These are phyloP conservation scores for Allium fistulosum DNA, from an alignment of 106 monocot genomes.

Conservation along the genomic window DNA sequence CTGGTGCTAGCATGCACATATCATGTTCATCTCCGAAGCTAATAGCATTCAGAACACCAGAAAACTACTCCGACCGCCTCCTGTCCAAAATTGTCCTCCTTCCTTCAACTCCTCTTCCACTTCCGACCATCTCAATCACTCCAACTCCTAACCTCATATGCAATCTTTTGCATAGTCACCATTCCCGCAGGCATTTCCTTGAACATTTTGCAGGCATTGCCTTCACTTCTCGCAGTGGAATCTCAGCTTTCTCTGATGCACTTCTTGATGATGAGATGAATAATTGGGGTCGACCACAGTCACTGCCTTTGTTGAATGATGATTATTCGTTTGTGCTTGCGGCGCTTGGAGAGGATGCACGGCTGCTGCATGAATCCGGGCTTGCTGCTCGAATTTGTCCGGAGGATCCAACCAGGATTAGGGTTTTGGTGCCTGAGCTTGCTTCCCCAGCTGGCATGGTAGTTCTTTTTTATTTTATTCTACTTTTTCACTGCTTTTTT, in stretches of 20 bases:
- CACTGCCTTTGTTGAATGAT: neutral
- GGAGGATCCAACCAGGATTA: slow-evolving; percentile 3
- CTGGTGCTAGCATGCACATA: too few relatives aligned
- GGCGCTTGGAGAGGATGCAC: slow-evolving; percentile 48
- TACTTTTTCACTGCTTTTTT: too few relatives aligned
- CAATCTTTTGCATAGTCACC: too few relatives aligned
- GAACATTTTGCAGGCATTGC: slow-evolving; percentile 31
- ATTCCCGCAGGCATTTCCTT: slow-evolving; percentile 7
- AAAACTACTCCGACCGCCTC: slow-evolving; percentile 19
- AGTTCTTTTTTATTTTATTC: neutral
- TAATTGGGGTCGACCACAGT: slow-evolving; percentile 1
- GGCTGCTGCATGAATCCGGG: slow-evolving; percentile 18
- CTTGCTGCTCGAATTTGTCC: slow-evolving; percentile 13
- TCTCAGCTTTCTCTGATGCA: slow-evolving; percentile 23
- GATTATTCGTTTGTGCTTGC: slow-evolving; percentile 20
- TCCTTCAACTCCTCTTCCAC: slow-evolving; percentile 15
- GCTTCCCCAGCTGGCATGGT: slow-evolving; percentile 44
- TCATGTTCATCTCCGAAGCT: neutral
- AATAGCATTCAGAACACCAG: slow-evolving; percentile 49
- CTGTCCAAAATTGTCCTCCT: slow-evolving; percentile 15
- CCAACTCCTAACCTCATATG: too few relatives aligned
- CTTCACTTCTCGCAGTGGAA: slow-evolving; percentile 34
- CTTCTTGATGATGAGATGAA: neutral
- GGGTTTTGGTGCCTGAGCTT: slow-evolving; percentile 25
- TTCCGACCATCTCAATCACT: neutral